These are phyloP conservation scores for Hirschioporus abietinus DNA, from an alignment of 768 basidiomycete genomes.

Conservation along the genomic window DNA sequence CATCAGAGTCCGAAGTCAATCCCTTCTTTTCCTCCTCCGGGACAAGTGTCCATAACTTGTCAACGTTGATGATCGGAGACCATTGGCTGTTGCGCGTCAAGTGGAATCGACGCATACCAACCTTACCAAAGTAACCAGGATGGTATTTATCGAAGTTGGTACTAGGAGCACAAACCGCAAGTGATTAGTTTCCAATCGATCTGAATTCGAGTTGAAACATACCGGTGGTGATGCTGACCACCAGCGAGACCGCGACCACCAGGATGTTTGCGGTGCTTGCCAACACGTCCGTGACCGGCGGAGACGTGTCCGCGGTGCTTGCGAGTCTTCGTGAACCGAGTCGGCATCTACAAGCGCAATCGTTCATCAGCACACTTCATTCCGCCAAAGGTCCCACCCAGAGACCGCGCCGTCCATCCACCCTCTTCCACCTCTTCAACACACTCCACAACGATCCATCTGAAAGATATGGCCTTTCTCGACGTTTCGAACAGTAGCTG, in stretches of 20 bases:
- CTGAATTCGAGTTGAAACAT: constrained; percentile 27
- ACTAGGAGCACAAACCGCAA: constrained; percentile 32
- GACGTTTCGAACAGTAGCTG: constrained; percentile 29
- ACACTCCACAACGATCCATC: constrained; percentile 11
- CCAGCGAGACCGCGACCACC: constrained; percentile 99
- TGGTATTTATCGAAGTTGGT: constrained; percentile 99
- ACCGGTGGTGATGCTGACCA: constrained; percentile 99
- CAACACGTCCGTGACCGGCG: constrained; percentile 99
- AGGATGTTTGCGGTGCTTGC: constrained; percentile 99
- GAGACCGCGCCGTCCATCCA: constrained; percentile 19
- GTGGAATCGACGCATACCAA: constrained; percentile 99
- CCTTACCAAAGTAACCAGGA: constrained; percentile 99
- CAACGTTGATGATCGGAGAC: constrained; percentile 97
- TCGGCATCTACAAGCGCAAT: constrained; percentile 68
- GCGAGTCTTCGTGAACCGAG: constrained; percentile 93
- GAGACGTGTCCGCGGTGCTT: constrained; percentile 99
- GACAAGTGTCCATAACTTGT: constrained; percentile 93
- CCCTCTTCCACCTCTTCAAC: constrained; percentile 7
- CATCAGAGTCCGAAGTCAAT: constrained; percentile 63
- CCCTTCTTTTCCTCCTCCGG: constrained; percentile 79
- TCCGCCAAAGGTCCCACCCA: constrained; percentile 2
- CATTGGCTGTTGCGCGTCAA: constrained; percentile 85
- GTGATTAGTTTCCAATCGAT: not conserved
- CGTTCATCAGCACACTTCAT: constrained; percentile 17
- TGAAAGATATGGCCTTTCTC: constrained; percentile 5